These are phyloP conservation scores for Nakazawaea populi DNA, from an alignment of 805 yeast genomes.

Conservation along the genomic window DNA sequence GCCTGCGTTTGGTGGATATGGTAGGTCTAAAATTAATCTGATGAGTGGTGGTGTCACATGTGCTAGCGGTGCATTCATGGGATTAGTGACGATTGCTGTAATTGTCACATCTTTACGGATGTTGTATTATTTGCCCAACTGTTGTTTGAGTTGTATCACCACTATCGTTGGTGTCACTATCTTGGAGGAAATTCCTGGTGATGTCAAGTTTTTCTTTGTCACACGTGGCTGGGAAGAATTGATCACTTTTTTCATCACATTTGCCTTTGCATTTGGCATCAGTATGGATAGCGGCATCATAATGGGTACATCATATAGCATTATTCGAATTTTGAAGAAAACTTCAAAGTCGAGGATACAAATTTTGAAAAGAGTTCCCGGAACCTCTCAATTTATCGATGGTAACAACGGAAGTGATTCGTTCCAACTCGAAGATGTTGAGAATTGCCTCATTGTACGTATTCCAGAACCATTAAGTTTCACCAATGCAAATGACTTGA, in stretches of 20 bases:
- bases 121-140: conserved; percentile 70
- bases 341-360: conserved; percentile 82
- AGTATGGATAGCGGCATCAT: conserved; percentile 89
- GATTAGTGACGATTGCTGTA: conserved; percentile 63
- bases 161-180: conserved; percentile 71
- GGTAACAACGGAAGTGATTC: conserved; percentile 49
- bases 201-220: conserved; percentile 63
- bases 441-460: conserved; percentile 72
- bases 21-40: conserved; percentile 84
- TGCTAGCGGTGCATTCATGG: conserved; percentile 78
- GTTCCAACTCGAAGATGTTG: conserved; percentile 34
- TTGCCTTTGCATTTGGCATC: conserved; percentile 55
- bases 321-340: conserved; percentile 73
- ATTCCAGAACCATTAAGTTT: conserved; percentile 87
- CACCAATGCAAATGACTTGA: conserved; percentile 76
- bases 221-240: conserved; percentile 77
- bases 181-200: conserved; percentile 80
- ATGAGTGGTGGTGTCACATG: conserved; percentile 85
- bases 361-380: conserved; percentile 65
- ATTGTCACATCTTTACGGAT: conserved; percentile 53
- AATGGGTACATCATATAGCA: conserved; percentile 77
- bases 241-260: conserved; percentile 58
- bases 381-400: conserved; percentile 49
- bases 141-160: conserved; percentile 76
- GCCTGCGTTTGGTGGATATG: conserved; percentile 96